These are phyloP conservation scores for Malus fusca DNA, from an alignment of 306 rosid species.

Conservation along the genomic window DNA sequence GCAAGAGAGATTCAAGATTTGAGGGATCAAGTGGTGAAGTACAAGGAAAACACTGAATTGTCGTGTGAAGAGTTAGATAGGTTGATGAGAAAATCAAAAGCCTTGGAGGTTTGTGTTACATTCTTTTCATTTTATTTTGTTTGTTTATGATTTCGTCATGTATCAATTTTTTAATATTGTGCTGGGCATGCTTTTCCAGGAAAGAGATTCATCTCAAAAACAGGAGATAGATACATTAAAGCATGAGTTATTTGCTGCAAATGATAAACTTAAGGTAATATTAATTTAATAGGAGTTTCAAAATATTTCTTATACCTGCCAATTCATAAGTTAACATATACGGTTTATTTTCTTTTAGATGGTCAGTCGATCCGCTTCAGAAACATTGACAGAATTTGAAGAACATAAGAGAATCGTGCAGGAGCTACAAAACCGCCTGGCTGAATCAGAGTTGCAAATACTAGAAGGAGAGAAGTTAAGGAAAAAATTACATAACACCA, in stretches of 20 bases:
- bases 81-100: slow-evolving; percentile 45
- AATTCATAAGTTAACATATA: background rate
- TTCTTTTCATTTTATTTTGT: background rate
- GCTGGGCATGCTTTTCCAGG: slow-evolving; percentile 32
- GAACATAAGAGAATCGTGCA: slow-evolving; percentile 42
- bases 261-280: slow-evolving; percentile 62
- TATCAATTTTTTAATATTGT: slow-evolving; percentile 5
- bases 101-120: slow-evolving; percentile 54
- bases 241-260: slow-evolving; percentile 49
- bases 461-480: slow-evolving; percentile 74
- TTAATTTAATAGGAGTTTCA: background rate
- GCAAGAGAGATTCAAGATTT: slow-evolving; percentile 40
- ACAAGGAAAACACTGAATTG: slow-evolving; percentile 34
- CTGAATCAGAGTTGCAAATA: slow-evolving; percentile 59
- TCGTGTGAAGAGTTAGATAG: slow-evolving; percentile 52
- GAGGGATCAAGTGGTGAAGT: slow-evolving; percentile 44
- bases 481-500: slow-evolving; percentile 78
- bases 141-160: background rate
- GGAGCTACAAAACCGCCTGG: slow-evolving; percentile 54
- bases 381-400: slow-evolving; percentile 49
- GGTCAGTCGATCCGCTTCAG: slow-evolving; percentile 55
- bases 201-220: slow-evolving; percentile 65
- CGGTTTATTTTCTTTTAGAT: slow-evolving; percentile 28
- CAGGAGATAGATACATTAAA: slow-evolving; percentile 45
- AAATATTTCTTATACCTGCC: background rate